These are phyloP conservation scores for Populus ilicifolia DNA, from an alignment of 345 rosid genomes.

Conservation along the genomic window DNA sequence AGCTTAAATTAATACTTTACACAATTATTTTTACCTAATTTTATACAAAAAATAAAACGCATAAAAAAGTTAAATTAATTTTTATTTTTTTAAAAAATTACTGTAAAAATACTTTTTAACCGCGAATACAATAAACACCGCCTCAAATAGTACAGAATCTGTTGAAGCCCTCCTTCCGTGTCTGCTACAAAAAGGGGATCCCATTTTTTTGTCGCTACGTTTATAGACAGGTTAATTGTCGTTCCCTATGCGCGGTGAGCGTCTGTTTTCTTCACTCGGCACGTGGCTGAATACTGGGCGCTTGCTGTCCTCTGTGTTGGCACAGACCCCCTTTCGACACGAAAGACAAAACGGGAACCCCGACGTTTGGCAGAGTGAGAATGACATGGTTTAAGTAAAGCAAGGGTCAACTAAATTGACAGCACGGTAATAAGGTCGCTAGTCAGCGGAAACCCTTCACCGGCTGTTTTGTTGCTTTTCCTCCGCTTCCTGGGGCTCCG, in stretches of 20 bases:
- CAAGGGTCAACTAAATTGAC: background rate
- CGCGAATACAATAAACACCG: no score
- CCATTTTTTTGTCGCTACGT: slow-evolving; percentile 40
- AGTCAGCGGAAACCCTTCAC: background rate
- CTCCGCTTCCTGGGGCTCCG: background rate
- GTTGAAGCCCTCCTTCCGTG: slow-evolving; percentile 16
- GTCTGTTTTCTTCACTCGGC: slow-evolving; percentile 34
- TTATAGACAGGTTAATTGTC: slow-evolving; percentile 37
- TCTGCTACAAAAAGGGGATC: slow-evolving; percentile 19
- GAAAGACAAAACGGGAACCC: background rate
- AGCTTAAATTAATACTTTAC: no score
- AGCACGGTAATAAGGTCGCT: background rate
- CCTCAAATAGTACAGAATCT: slow-evolving; percentile 18
- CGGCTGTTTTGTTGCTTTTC: background rate
- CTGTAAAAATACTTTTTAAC: no score
- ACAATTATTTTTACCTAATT: no score
- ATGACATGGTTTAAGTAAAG: slow-evolving; percentile 6
- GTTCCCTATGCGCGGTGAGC: slow-evolving; percentile 46
- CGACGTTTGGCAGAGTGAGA: background rate
- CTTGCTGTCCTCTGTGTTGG: background rate
- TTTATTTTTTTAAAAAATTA: no score
- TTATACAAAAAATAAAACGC: no score
- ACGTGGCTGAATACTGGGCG: slow-evolving; percentile 26
- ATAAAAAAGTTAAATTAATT: no score
- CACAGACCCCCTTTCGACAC: slow-evolving; percentile 3